Base-by-base conservation (phyloP, 192 early-diverging fungal species). In the Podila verticillata region DNA sequence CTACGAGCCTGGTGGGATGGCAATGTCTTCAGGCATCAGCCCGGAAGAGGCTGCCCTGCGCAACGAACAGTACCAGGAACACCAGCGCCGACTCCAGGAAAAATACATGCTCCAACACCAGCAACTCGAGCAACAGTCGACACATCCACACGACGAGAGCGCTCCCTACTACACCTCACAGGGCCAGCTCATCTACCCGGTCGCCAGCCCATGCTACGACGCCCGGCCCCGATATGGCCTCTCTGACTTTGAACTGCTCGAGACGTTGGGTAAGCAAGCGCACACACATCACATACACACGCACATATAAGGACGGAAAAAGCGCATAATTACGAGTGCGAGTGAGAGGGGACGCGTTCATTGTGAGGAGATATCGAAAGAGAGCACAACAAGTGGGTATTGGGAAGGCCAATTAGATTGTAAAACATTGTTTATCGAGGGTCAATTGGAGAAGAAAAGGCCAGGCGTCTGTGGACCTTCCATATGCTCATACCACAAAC, bases 221-320 rank as follows among this genome's bases (percentile, higher is more conserved):
- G 65, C 77, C 35, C 60, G 61, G 61, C 77, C 77, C 2, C 70
- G 72, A 58, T 80, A 72, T 63, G 82, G 78, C 26, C 72, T 88
- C 29, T 73, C 68, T 44, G 83, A 88, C 73, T 83, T 88, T 81
- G 85, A 88, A 36, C 57, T 88, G 22, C 68, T 86, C 54, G 84
- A 88, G 59, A 88, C 87, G 28, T 74, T 88, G 29, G 86, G 86
- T 87, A 84, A 82, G 54, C 29, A 28, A 26, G 0, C 44, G 48
- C 15, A 12, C 48, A 20, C 4, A n/a, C 20, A 54, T n/a, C 17
- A 51, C 49, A 51, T 2, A 54, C 22, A 54, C 51, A 54, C 51
- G 0, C 51, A 26, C 51, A 54, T n/a, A 54, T 19, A n/a, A 24
- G 48, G 3, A 48, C 3, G 48, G 48, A 48, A 48, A 34, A 34